Conservation (phyloP, 2,329 filamentous ascomycete genomes). For the Aureobasidium uvarum region DNA sequence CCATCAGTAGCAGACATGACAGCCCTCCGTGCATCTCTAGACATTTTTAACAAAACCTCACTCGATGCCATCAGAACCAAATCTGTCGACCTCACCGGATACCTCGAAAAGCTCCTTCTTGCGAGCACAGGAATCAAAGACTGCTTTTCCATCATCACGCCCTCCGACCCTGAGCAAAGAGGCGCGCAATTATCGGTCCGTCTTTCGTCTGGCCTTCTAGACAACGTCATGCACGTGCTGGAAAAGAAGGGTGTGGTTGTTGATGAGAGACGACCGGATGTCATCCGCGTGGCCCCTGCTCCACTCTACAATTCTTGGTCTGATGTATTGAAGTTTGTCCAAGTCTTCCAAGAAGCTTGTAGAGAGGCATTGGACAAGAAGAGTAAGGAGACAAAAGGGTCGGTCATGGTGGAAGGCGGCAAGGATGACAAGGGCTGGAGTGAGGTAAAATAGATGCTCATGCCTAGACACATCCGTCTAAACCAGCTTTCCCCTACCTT, state of each 20-base stretch:
- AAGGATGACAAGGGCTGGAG: constrained; percentile 36
- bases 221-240: constrained; percentile 62
- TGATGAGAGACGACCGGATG: constrained; percentile 81
- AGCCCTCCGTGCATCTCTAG: constrained; percentile 68
- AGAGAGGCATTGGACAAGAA: constrained; percentile 25
- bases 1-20: constrained; percentile 76
- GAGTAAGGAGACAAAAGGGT: constrained; percentile 15
- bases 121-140: background rate
- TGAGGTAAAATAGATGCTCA: constrained; percentile 34
- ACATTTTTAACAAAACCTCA: constrained; percentile 68
- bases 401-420: constrained; percentile 35
- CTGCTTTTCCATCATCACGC: constrained; percentile 62
- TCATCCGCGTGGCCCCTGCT: constrained; percentile 78
- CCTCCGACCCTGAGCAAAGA: constrained; percentile 63
- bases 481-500: background rate
- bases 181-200: constrained; percentile 78
- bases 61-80: constrained; percentile 69
- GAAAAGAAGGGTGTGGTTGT: constrained; percentile 69
- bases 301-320: constrained; percentile 79
- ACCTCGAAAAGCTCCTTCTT: constrained; percentile 66
- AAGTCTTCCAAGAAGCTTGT: constrained; percentile 54
- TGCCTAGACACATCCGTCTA: background rate
- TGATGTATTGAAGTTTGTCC: constrained; percentile 65
- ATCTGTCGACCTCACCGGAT: constrained; percentile 70
- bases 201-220: constrained; percentile 66